phyloP scores from a whole-genome alignment of 2,329 filamentous ascomycete genomes.

The Dothiorella sarmentorum region DNA sequence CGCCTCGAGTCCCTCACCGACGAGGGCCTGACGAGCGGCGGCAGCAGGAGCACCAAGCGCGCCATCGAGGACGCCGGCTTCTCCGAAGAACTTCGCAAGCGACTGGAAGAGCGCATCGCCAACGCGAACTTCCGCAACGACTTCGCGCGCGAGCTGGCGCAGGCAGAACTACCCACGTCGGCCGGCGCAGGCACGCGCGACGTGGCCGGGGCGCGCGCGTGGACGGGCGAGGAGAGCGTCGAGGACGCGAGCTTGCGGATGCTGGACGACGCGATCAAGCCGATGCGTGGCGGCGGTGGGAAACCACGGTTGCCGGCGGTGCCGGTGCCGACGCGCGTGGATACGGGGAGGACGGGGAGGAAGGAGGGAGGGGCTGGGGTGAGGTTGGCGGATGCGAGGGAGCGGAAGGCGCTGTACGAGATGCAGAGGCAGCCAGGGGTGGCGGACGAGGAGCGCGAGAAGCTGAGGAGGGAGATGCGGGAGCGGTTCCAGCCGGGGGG shows the following conservation, averaged over 20 bases:
- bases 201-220: constrained; percentile 65
- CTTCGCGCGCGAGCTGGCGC: constrained; percentile 52
- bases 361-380: constrained; percentile 34
- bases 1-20: constrained; percentile 60
- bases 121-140: constrained; percentile 53
- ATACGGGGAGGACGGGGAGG: constrained; percentile 41
- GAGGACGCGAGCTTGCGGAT: constrained; percentile 80
- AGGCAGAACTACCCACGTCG: constrained; percentile 54
- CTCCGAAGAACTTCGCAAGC: constrained; percentile 56
- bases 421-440: constrained; percentile 67
- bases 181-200: constrained; percentile 66
- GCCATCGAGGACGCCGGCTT: constrained; percentile 61
- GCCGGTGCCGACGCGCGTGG: constrained; percentile 31
- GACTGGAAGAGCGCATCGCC: constrained; percentile 58
- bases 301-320: not conserved
- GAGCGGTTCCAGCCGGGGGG: constrained; percentile 75
- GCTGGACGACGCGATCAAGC: constrained; percentile 58
- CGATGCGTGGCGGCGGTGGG: constrained; percentile 28
- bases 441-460: constrained; percentile 68
- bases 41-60: constrained; percentile 52
- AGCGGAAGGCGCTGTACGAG: constrained; percentile 56
- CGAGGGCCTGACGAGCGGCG: constrained; percentile 54
- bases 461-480: constrained; percentile 67
- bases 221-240: constrained; percentile 73
- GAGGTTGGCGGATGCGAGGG: constrained; percentile 56